phyloP scores from a whole-genome alignment of 306 rosid genomes.

The Cicer pinnatifidum region DNA sequence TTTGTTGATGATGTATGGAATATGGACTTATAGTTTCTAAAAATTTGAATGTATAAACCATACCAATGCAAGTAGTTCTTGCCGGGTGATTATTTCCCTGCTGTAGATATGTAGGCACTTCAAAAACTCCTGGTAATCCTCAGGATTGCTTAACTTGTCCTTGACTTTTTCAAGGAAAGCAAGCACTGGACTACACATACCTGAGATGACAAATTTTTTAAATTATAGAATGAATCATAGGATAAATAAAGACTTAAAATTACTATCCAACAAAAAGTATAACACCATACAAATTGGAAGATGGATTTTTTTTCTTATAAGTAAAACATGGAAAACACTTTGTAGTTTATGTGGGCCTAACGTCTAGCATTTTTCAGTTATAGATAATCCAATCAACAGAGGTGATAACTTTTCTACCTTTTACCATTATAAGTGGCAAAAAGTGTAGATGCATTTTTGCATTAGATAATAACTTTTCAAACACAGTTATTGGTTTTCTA shows the following conservation, averaged over 20 bases:
- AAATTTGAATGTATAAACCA: conserved; percentile 34
- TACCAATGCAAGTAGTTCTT: conserved; percentile 91
- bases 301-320: conserved; percentile 13
- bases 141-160: conserved; percentile 76
- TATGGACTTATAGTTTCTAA: conserved; percentile 4
- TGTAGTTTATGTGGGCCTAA: conserved; percentile 24
- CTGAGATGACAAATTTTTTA: conserved; percentile 52
- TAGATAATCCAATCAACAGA: conserved; percentile 32
- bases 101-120: conserved; percentile 94
- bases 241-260: conserved; percentile 12
- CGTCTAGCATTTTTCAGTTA: conserved; percentile 6
- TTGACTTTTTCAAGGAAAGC: conserved; percentile 90
- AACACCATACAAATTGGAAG: conserved; percentile 15
- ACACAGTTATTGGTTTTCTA: background rate
- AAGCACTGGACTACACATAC: conserved; percentile 74
- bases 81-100: conserved; percentile 88
- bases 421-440: conserved; percentile 2
- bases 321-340: conserved; percentile 24
- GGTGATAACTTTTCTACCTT: background rate
- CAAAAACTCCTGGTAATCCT: conserved; percentile 92
- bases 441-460: conserved; percentile 19
- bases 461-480: conserved; percentile 25
- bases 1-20: conserved; percentile 9
- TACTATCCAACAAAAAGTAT: conserved; percentile 28
- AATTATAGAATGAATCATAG: conserved; percentile 22